phyloP scores from a whole-genome alignment of 768 basidiomycete genomes.

The Paxillus involutus region DNA sequence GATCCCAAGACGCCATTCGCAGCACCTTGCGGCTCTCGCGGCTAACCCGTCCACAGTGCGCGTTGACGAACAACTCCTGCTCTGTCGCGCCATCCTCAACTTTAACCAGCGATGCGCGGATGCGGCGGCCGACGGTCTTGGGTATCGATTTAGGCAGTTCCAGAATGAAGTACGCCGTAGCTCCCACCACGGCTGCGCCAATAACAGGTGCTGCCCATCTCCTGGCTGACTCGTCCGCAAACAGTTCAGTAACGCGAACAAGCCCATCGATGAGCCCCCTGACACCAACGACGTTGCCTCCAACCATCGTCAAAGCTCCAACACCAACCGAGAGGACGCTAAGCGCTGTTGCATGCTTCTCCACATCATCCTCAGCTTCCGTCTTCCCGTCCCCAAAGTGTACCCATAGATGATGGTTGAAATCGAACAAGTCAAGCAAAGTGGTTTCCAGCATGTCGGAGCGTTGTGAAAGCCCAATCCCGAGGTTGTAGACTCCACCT shows the following conservation, averaged over 20 bases:
- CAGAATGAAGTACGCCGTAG: conserved; percentile 77
- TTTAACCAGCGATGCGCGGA: conserved; percentile 61
- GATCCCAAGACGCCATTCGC: conserved; percentile 86
- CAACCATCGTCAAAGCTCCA: conserved; percentile 87
- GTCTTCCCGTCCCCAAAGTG: conserved; percentile 58
- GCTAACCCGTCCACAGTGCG: conserved; percentile 67
- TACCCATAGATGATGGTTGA: conserved; percentile 73
- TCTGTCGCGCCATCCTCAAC: conserved; percentile 45
- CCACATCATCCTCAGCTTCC: conserved; percentile 31
- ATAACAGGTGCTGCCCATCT: conserved; percentile 88
- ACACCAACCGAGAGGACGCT: conserved; percentile 75
- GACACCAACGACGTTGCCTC: conserved; percentile 76
- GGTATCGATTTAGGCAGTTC: conserved; percentile 91
- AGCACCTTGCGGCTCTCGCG: conserved; percentile 93
- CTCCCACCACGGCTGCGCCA: conserved; percentile 72
- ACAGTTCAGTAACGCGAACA: conserved; percentile 71
- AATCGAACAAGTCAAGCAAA: conserved; percentile 83
- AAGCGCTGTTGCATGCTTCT: conserved; percentile 57
- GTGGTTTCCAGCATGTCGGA: conserved; percentile 77
- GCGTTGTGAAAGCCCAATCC: conserved; percentile 78
- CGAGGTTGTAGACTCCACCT: conserved; percentile 77
- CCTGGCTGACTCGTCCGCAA: conserved; percentile 77
- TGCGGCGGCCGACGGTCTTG: conserved; percentile 82
- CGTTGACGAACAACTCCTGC: conserved; percentile 61
- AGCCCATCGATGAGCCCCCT: conserved; percentile 77